phyloP scores from a whole-genome alignment of 176 grass and related monocot species.

The Secale cereale region DNA sequence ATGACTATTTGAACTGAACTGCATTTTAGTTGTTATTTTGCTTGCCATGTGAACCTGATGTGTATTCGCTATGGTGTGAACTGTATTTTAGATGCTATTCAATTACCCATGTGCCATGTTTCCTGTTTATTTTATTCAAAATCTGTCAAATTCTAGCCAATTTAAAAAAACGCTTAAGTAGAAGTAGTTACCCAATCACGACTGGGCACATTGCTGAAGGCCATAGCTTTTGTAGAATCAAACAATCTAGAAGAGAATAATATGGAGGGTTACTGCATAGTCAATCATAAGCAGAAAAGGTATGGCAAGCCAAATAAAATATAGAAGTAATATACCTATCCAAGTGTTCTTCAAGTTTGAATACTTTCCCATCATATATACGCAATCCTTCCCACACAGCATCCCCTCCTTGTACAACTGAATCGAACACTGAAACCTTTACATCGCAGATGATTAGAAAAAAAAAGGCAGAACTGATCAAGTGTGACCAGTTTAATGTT shows the following conservation, averaged over 20 bases:
- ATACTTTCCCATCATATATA: slow-evolving; percentile 86
- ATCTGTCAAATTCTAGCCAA: too few relatives aligned
- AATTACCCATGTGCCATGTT: too few relatives aligned
- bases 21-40: too few relatives aligned
- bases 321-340: slow-evolving; percentile 60
- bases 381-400: slow-evolving; percentile 95
- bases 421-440: slow-evolving; percentile 95
- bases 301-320: slow-evolving; percentile 14
- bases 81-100: too few relatives aligned
- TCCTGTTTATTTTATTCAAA: too few relatives aligned
- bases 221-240: slow-evolving; percentile 97
- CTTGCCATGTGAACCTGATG: too few relatives aligned
- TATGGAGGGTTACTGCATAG: slow-evolving; percentile 3
- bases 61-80: too few relatives aligned
- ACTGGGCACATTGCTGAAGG: slow-evolving; percentile 82
- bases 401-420: slow-evolving; percentile 99
- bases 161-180: too few relatives aligned
- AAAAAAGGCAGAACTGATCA: slow-evolving; percentile 17
- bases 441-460: slow-evolving; percentile 36
- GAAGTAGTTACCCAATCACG: slow-evolving; percentile 62
- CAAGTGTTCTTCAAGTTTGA: slow-evolving; percentile 96
- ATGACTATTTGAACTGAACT: too few relatives aligned
- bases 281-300: slow-evolving; percentile 9
- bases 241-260: slow-evolving; percentile 56
- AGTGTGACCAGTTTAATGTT: slow-evolving; percentile 5